Evolutionary conservation across 1,284 basidiomycete species (phyloP).

Genomic region (Tylopilus sp.): DNA sequence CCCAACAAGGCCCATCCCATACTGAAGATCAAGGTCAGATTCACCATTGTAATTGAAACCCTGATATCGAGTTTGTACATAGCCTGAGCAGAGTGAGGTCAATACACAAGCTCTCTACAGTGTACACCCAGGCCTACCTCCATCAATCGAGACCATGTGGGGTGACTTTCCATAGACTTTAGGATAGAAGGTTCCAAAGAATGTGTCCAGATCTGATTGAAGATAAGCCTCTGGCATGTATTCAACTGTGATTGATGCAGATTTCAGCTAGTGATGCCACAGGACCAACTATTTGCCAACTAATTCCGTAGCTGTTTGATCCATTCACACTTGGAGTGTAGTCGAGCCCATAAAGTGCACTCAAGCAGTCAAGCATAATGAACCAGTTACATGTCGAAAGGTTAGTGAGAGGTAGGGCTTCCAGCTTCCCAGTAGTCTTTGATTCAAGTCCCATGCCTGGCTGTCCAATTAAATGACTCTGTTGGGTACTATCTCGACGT

Average conservation of each 20-base stretch:
- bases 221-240: conserved; percentile 37
- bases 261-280: neutral
- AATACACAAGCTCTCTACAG: neutral
- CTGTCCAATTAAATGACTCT: neutral
- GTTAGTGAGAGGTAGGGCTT: conserved; percentile 3
- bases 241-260: conserved; percentile 18
- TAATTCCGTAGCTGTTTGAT: conserved; percentile 37
- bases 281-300: conserved; percentile 3
- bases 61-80: conserved; percentile 35
- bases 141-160: conserved; percentile 28
- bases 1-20: conserved; percentile 43
- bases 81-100: conserved; percentile 24
- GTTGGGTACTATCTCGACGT: conserved; percentile 7
- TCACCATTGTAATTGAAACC: conserved; percentile 44
- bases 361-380: conserved; percentile 38
- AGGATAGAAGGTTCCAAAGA: conserved; percentile 36
- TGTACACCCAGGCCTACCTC: conserved; percentile 18
- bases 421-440: conserved; percentile 22
- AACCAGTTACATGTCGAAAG: conserved; percentile 34
- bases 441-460: conserved; percentile 11
- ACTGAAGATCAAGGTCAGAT: conserved; percentile 50
- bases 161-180: conserved; percentile 18
- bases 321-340: conserved; percentile 25
- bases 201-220: conserved; percentile 43
- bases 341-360: conserved; percentile 35